Conservation (phyloP, 2,329 filamentous ascomycete species). For the Rosellinia necatrix region DNA sequence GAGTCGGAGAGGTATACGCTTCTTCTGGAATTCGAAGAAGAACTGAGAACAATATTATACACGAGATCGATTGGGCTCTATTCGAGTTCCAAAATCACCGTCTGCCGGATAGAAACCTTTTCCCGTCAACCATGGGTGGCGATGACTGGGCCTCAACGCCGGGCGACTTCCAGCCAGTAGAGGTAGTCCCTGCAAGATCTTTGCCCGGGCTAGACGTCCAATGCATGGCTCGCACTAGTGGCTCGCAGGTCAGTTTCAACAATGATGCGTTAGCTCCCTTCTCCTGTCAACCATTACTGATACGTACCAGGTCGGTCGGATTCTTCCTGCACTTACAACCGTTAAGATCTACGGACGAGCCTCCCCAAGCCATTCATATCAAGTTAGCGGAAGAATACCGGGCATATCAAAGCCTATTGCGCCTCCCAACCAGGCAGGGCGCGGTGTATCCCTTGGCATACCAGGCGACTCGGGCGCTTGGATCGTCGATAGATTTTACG, state of each 20-base stretch:
- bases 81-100: slow-evolving; percentile 78
- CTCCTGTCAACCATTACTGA: background rate
- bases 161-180: slow-evolving; percentile 55
- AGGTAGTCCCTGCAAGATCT: slow-evolving; percentile 61
- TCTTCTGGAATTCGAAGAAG: slow-evolving; percentile 87
- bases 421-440: slow-evolving; percentile 26
- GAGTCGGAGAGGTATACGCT: slow-evolving; percentile 82
- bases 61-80: slow-evolving; percentile 95
- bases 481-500: slow-evolving; percentile 81
- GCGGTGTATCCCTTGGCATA: slow-evolving; percentile 58
- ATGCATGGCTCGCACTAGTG: slow-evolving; percentile 85
- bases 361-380: slow-evolving; percentile 75
- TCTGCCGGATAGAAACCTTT: slow-evolving; percentile 71
- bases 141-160: slow-evolving; percentile 39
- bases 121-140: slow-evolving; percentile 50
- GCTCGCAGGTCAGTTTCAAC: slow-evolving; percentile 55
- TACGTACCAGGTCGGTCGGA: slow-evolving; percentile 65
- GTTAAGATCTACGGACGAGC: slow-evolving; percentile 86
- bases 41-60: slow-evolving; percentile 70
- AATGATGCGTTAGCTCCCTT: background rate
- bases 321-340: slow-evolving; percentile 76
- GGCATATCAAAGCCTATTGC: slow-evolving; percentile 28
- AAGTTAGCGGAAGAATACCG: slow-evolving; percentile 52
- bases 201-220: slow-evolving; percentile 81
- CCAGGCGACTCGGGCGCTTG: slow-evolving; percentile 93